A percentile compares a stretch with the other conserved stretches of the same genome.
Evolutionary conservation across 805 yeast species (phyloP).

Genomic region (Clavispora fructus): DNA sequence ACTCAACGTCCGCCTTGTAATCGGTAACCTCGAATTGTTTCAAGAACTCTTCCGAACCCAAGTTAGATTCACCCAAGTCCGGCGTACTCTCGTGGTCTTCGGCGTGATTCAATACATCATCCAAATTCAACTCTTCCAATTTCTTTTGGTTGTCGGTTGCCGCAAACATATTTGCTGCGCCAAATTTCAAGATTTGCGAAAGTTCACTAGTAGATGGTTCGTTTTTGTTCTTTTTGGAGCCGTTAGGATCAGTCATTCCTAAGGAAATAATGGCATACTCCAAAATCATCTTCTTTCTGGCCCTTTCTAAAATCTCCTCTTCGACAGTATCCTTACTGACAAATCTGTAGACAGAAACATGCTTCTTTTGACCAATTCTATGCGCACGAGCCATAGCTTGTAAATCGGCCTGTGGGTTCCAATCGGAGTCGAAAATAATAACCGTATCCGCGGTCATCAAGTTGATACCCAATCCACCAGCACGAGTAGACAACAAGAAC

Average conservation of each 20-base stretch:
- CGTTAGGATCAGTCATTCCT: slow-evolving; percentile 79
- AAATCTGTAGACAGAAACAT: slow-evolving; percentile 94
- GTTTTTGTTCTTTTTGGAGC: slow-evolving; percentile 44
- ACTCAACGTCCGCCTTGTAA: slow-evolving; percentile 94
- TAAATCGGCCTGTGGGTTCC: slow-evolving; percentile 99
- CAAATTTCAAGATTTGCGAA: slow-evolving; percentile 90
- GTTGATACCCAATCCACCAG: slow-evolving; percentile 98
- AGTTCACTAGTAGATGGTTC: slow-evolving; percentile 85
- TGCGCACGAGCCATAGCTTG: slow-evolving; percentile 99
- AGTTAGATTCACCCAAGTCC: slow-evolving; percentile 92
- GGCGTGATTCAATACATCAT: slow-evolving; percentile 93
- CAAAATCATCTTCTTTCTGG: slow-evolving; percentile 94
- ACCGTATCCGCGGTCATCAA: slow-evolving; percentile 99
- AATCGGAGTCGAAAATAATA: slow-evolving; percentile 94
- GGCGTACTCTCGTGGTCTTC: slow-evolving; percentile 97
- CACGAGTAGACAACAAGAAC: slow-evolving; percentile 87
- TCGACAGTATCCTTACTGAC: slow-evolving; percentile 98
- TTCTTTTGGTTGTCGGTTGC: slow-evolving; percentile 94
- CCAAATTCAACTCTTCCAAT: slow-evolving; percentile 89
- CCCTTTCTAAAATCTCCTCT: slow-evolving; percentile 94
- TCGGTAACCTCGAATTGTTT: slow-evolving; percentile 98
- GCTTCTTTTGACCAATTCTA: slow-evolving; percentile 98
- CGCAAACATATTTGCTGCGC: slow-evolving; percentile 97
- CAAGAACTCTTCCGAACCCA: slow-evolving; percentile 97
- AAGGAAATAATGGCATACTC: slow-evolving; percentile 96